Conservation (phyloP, 1,284 basidiomycete species). For the Marasmius tenuissimus region DNA sequence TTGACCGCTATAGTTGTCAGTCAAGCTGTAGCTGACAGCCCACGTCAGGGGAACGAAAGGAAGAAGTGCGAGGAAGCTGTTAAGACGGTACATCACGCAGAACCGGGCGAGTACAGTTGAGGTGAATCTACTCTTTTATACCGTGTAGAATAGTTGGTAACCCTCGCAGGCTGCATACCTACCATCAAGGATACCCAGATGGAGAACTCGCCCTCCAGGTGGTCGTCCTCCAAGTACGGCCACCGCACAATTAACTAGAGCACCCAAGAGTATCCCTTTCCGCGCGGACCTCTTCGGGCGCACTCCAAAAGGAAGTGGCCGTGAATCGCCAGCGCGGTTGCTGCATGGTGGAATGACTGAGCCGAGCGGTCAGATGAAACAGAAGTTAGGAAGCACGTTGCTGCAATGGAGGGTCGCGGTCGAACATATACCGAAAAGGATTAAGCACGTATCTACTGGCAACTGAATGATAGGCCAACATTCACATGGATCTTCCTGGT, state of each 20-base stretch:
- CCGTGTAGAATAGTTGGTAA: not conserved
- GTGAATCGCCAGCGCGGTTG: no score
- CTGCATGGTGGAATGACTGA: no score
- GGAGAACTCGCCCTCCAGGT: not conserved
- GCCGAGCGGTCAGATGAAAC: no score
- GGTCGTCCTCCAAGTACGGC: not conserved
- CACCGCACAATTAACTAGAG: not conserved
- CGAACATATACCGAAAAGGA: no score
- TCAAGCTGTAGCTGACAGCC: slow-evolving; percentile 22
- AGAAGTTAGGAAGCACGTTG: no score
- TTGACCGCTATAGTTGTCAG: slow-evolving; percentile 42
- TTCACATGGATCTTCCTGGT: no score
- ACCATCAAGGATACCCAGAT: not conserved
- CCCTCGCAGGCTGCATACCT: no score
- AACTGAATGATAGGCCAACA: no score
- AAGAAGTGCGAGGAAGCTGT: not conserved
- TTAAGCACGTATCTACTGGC: no score
- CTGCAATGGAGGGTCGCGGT: no score
- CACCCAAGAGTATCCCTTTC: no score
- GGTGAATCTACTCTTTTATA: not conserved
- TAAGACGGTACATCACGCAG: not conserved
- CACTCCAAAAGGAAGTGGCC: not conserved
- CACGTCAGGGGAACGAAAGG: not conserved
- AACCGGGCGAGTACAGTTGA: not conserved
- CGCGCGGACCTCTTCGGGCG: no score